A percentile compares a stretch with the other conserved stretches of the same genome.
These are phyloP conservation scores for Chalara sp. DNA, from an alignment of 2,329 filamentous ascomycete species.

Conservation along the genomic window DNA sequence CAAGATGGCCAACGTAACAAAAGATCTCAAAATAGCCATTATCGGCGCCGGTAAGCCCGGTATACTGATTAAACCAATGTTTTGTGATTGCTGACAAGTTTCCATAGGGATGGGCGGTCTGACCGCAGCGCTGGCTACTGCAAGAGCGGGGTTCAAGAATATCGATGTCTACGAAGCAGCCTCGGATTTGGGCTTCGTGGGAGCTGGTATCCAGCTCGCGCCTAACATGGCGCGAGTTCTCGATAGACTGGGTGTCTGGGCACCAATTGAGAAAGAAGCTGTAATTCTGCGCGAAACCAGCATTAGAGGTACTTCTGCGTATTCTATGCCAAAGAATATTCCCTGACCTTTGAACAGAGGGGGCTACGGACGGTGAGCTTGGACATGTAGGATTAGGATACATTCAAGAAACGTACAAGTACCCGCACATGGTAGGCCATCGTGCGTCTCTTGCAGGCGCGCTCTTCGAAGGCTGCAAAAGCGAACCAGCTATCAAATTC, in stretches of 20 bases:
- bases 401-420: constrained; percentile 54
- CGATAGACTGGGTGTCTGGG: constrained; percentile 66
- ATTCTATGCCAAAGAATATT: not conserved
- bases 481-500: constrained; percentile 58
- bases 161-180: constrained; percentile 71
- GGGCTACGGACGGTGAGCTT: constrained; percentile 61
- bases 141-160: constrained; percentile 67
- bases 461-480: constrained; percentile 64
- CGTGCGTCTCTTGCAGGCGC: constrained; percentile 63
- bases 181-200: constrained; percentile 70
- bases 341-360: constrained; percentile 38
- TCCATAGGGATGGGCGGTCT: constrained; percentile 71
- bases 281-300: constrained; percentile 66
- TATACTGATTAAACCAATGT: not conserved
- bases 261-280: constrained; percentile 61
- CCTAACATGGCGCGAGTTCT: constrained; percentile 77
- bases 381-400: constrained; percentile 64
- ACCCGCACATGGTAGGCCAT: constrained; percentile 65
- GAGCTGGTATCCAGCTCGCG: constrained; percentile 77
- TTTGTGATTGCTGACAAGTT: not conserved
- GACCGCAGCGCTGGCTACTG: constrained; percentile 63
- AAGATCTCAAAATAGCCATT: constrained; percentile 33
- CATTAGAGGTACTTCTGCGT: constrained; percentile 50
- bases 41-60: constrained; percentile 38
- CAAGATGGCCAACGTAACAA: not conserved